phyloP scores from a whole-genome alignment of 192 early-diverging fungal genomes.

The Lobosporangium transversale region DNA sequence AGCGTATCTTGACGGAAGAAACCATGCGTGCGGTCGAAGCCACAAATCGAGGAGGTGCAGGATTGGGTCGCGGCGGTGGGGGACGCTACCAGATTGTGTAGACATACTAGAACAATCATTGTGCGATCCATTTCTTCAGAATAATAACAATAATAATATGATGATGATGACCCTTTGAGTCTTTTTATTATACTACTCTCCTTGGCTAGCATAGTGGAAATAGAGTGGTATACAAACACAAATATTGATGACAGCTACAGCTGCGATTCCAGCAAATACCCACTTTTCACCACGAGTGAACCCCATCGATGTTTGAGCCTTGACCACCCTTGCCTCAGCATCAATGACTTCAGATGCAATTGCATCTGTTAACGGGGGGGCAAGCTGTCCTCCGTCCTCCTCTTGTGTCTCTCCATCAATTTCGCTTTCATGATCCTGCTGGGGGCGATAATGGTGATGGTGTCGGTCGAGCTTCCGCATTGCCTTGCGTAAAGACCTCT shows the following conservation, averaged over 20 bases:
- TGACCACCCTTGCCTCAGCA: neutral
- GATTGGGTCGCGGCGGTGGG: slow-evolving; percentile 18
- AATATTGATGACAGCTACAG: slow-evolving; percentile 37
- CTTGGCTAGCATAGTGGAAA: slow-evolving; percentile 35
- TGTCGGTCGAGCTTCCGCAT: slow-evolving; percentile 46
- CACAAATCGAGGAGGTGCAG: slow-evolving; percentile 60
- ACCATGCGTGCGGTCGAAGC: slow-evolving; percentile 79
- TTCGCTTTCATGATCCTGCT: neutral
- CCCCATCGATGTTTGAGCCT: slow-evolving; percentile 4
- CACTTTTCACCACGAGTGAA: slow-evolving; percentile 52
- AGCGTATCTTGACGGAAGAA: slow-evolving; percentile 89
- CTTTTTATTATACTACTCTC: neutral
- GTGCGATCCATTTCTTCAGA: no score
- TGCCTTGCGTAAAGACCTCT: slow-evolving; percentile 54
- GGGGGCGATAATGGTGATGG: neutral
- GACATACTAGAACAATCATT: neutral
- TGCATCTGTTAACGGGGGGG: no score
- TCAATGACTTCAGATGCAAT: neutral
- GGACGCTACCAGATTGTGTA: slow-evolving; percentile 29
- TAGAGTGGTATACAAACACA: slow-evolving; percentile 50
- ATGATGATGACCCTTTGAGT: neutral
- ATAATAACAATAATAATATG: no score
- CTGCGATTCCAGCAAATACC: slow-evolving; percentile 34
- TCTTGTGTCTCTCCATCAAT: neutral
- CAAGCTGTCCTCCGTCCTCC: neutral